Evolutionary conservation across 2,329 filamentous ascomycete species (phyloP).

Genomic region (Verticillium isaacii): DNA sequence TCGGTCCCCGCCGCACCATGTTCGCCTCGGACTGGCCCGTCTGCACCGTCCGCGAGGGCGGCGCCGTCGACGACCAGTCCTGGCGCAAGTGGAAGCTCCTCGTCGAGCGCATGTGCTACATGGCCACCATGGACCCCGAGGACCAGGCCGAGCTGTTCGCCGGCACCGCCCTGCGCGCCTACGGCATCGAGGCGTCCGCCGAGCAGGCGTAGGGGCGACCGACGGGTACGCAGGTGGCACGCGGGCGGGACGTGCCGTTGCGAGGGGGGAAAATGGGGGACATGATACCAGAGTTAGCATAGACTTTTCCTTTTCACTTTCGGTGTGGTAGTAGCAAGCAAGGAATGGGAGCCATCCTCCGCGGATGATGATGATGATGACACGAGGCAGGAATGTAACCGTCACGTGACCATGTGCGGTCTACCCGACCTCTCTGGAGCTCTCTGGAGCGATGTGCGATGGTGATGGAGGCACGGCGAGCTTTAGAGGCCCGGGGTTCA

Average conservation of each 20-base stretch:
- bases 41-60: constrained; percentile 63
- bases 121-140: constrained; percentile 55
- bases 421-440: no score
- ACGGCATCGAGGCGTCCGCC: constrained; percentile 32
- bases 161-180: constrained; percentile 67
- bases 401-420: no score
- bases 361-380: no score
- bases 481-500: no score
- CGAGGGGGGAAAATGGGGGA: neutral
- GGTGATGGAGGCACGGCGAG: no score
- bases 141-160: constrained; percentile 67
- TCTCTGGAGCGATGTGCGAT: no score
- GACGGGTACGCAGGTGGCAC: neutral
- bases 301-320: neutral
- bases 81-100: constrained; percentile 74
- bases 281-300: neutral
- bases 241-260: neutral
- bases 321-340: neutral
- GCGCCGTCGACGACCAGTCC: constrained; percentile 44
- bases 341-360: no score
- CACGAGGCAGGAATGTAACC: no score
- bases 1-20: constrained; percentile 71
- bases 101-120: constrained; percentile 62
- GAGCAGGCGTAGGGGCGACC: neutral
- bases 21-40: constrained; percentile 95